Conservation (phyloP, 306 rosid genomes). For the Quercus ilex region DNA sequence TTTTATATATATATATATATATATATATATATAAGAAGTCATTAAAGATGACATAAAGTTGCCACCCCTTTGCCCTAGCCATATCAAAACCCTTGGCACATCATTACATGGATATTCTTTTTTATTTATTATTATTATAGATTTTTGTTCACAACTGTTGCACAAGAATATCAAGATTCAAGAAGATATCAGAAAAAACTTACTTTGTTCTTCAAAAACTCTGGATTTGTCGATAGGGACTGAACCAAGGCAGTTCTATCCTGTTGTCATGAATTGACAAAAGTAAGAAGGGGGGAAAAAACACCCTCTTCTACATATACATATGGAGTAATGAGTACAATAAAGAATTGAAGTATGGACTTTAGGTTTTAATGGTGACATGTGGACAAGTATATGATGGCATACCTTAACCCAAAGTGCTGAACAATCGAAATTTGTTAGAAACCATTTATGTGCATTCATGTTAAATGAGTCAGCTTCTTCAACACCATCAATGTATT, state of each 20-base stretch:
- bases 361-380: background rate
- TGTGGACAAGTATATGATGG: background rate
- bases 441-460: constrained; percentile 96
- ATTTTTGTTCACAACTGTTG: no score
- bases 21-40: background rate
- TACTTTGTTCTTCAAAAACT: constrained; percentile 82
- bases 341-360: background rate
- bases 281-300: background rate
- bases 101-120: background rate
- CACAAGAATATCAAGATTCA: constrained; percentile 1
- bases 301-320: background rate
- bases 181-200: constrained; percentile 12
- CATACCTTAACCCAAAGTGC: constrained; percentile 89
- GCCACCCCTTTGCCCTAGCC: background rate
- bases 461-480: constrained; percentile 88
- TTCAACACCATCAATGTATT: constrained; percentile 78
- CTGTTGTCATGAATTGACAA: constrained; percentile 40
- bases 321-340: background rate
- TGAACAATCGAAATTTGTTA: constrained; percentile 93
- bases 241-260: constrained; percentile 76
- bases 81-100: background rate
- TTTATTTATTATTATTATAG: no score
- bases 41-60: background rate
- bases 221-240: constrained; percentile 90
- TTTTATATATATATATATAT: no score